A percentile compares a stretch with the other conserved stretches of the same genome.
Evolutionary conservation across 192 early-diverging fungal genomes (phyloP).

Genomic region (Coemansia sp.): DNA sequence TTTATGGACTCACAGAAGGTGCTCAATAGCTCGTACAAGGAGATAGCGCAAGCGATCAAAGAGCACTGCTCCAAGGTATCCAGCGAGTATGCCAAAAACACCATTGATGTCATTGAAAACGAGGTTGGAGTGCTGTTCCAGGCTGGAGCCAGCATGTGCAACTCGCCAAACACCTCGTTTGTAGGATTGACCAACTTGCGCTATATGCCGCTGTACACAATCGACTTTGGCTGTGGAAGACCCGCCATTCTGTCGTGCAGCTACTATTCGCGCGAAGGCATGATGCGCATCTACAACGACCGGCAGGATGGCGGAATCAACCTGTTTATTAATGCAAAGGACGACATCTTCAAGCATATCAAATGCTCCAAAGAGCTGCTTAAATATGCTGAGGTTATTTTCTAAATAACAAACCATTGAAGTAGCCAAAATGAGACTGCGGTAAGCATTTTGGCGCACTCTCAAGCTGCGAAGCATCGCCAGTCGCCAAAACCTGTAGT

Average conservation of each 20-base stretch:
- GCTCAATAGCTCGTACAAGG: slow-evolving; percentile 13
- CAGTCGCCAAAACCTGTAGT: slow-evolving; percentile 3
- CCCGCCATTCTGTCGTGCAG: slow-evolving; percentile 28
- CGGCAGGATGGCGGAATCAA: slow-evolving; percentile 43
- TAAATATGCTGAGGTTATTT: slow-evolving; percentile 35
- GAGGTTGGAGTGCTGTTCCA: slow-evolving; percentile 35
- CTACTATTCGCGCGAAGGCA: slow-evolving; percentile 35
- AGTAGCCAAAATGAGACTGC: slow-evolving; percentile 32
- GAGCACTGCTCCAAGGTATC: slow-evolving; percentile 16
- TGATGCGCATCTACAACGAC: slow-evolving; percentile 32
- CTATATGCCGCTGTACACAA: slow-evolving; percentile 25
- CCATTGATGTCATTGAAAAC: slow-evolving; percentile 33
- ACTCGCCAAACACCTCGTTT: slow-evolving; percentile 29
- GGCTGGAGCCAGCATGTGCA: slow-evolving; percentile 24
- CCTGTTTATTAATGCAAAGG: slow-evolving; percentile 33
- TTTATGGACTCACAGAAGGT: slow-evolving; percentile 11
- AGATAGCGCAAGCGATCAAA: slow-evolving; percentile 27
- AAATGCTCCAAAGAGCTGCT: slow-evolving; percentile 13
- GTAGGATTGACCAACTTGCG: slow-evolving; percentile 34
- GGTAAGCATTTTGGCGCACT: slow-evolving; percentile 13
- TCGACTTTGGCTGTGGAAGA: slow-evolving; percentile 47
- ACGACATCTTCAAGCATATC: slow-evolving; percentile 24
- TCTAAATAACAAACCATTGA: slow-evolving; percentile 17
- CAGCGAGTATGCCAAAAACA: slow-evolving; percentile 30
- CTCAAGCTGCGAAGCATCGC: background rate